Evolutionary conservation across 306 rosid genomes (phyloP), one percentile per base, ranked within the genome.

Genomic region (Corylus avellana): DNA sequence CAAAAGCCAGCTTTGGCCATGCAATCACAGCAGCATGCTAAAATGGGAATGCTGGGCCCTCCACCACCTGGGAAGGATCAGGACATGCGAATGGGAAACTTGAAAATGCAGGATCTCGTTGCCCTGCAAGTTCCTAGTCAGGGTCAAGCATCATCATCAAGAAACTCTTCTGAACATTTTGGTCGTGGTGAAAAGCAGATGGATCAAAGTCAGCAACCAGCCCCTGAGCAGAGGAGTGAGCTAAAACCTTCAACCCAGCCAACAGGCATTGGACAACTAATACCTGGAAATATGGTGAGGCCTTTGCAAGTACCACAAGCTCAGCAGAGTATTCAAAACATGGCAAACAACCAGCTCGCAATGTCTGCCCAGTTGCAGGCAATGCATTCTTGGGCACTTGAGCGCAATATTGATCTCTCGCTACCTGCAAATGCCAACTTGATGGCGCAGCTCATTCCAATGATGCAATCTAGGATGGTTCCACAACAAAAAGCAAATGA

Each of bases 311-410:
- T 87, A 57, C 79, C 85, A 72, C 85, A 85, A 77, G 74, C 84
- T 76, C 94, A 92, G 73, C 98, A 89, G 80, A 83, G 82, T 83
- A 76, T 79, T 74, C 91, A 85, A 77, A 91, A 83, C 82, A 74
- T 82, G 86, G 68, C 86, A 64, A 92, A 83, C 89, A 90, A 90
- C 79, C 98, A 91, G 91, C 80, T 87, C 76, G 86, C 88, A 10
- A 70, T 82, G 78, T 83, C 95, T 83, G 75, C 89, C 64, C 97
- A 91, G 83, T 82, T 91, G 73, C 95, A 85, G 82, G 92, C 92
- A n/a, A 68, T 91, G 88, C 96, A 95, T 80, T 92, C 94, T 18
- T 92, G 96, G 97, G 97, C 89, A 35, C 84, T 82, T 53, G 98
- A 92, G 74, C 86, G 82, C 49, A 91, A 92, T 81, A 91, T 94